Evolutionary conservation across 495 filamentous ascomycete species (phyloP), one percentile per base, ranked within the genome.

Genomic region (Parmelia sp.): DNA sequence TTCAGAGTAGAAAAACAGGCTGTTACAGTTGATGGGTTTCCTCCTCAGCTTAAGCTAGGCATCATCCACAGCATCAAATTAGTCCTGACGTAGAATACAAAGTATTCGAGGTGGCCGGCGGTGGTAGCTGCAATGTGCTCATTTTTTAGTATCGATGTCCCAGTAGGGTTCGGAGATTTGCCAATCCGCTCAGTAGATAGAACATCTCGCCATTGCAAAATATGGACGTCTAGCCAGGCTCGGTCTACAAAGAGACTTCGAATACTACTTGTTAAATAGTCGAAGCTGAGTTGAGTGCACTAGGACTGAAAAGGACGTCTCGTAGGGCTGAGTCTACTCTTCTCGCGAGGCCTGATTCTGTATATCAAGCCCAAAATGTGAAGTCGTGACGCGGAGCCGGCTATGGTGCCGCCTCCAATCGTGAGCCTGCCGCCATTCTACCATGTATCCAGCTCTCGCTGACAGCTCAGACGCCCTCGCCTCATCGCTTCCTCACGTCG

Each of bases 391-490:
- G 4, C 0, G n/a, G n/a, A 11, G 7, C 21, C 57, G 58, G 63
- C n/a, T 23, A 65, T 65, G 63, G 63, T 33, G 58, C 58, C 63
- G 23, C 45, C 63, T 55, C 63, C 58, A 33, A 35, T 56, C 12
- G 63, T 65, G 36, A n/a, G 45, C 25, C 21, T 12, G 21, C 6
- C 11, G 11, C 12, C 21, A 33, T 4, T 0, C 14, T 7, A 29
- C 21, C 19, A 25, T 42, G 14, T 35, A 33, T 10, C 11, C 21
- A 1, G n/a, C 35, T 33, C 31, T 44, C 39, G 60, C 36, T 23
- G 21, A 45, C 31, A 31, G 14, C 29, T 23, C 49, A 65, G 63
- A 65, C 63, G 36, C 63, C 63, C 2, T 60, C 63, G 17, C 58
- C 63, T 1, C 57, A 61, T 39, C 63, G 63, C 25, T 65, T 65